These are phyloP conservation scores for Incumbomyces lentus DNA, from an alignment of 2,329 filamentous ascomycete genomes.

Conservation along the genomic window DNA sequence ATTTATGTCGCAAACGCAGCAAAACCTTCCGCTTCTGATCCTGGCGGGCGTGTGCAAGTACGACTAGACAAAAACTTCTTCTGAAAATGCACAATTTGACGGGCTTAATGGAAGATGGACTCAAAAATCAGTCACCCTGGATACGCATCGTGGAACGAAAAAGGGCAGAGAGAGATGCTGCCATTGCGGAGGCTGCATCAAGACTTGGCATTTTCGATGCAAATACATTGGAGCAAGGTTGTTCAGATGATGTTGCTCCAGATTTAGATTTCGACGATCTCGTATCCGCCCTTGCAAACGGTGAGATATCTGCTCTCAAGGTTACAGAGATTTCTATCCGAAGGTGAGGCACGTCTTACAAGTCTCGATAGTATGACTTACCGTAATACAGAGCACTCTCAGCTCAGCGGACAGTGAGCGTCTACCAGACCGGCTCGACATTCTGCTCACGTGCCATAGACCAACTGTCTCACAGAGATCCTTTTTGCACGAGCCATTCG, in stretches of 20 bases:
- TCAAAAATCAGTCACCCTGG: background rate
- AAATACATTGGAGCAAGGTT: background rate
- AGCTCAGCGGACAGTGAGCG: conserved; percentile 21
- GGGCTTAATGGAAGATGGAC: too few species aligned
- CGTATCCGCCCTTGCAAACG: conserved; percentile 16
- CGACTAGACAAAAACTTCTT: too few species aligned
- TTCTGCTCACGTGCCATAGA: conserved; percentile 1
- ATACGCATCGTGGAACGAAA: background rate
- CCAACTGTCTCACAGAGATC: conserved; percentile 26
- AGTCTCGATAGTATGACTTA: background rate
- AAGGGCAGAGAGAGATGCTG: background rate
- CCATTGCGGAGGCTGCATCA: conserved; percentile 7
- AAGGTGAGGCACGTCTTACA: conserved; percentile 22
- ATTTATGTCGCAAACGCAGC: too few species aligned
- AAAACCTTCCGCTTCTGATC: too few species aligned
- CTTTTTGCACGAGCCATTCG: conserved; percentile 27
- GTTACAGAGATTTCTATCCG: conserved; percentile 25
- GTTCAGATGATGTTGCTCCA: background rate
- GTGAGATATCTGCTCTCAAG: conserved; percentile 23
- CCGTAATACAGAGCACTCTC: conserved; percentile 16
- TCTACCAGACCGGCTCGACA: background rate
- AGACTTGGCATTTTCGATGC: conserved; percentile 17
- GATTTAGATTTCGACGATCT: conserved; percentile 23
- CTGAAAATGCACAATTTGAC: too few species aligned
- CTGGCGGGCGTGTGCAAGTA: too few species aligned